Conservation (phyloP, 2,329 filamentous ascomycete species). For the Calonectria pauciramosa region DNA sequence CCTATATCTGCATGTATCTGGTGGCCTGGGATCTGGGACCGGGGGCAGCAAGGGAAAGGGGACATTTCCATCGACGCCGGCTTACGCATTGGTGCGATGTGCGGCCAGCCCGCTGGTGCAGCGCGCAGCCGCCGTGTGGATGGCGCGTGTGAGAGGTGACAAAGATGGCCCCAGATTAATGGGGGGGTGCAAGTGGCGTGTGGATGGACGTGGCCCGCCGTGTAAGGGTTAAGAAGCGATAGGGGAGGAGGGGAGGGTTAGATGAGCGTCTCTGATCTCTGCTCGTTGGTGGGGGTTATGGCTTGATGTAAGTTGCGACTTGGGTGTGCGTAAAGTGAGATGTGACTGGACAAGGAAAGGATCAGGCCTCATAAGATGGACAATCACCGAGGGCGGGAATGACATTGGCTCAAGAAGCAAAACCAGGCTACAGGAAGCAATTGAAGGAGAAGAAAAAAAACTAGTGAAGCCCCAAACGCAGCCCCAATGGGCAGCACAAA, state of each 20-base stretch:
- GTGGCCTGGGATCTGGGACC: slow-evolving; percentile 14
- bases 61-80: slow-evolving; percentile 19
- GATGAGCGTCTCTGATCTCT: neutral
- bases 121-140: slow-evolving; percentile 16
- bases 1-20: slow-evolving; percentile 1
- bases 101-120: slow-evolving; percentile 21
- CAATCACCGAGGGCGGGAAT: neutral
- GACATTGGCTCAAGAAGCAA: neutral
- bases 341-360: neutral
- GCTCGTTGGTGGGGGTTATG: neutral
- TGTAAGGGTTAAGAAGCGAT: neutral
- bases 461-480: neutral
- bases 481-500: neutral
- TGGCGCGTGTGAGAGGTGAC: slow-evolving; percentile 16
- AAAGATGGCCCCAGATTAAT: slow-evolving; percentile 18
- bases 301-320: slow-evolving; percentile 4
- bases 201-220: slow-evolving; percentile 3
- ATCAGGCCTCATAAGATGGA: neutral
- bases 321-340: neutral
- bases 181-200: slow-evolving; percentile 9
- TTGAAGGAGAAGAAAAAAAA: neutral
- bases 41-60: slow-evolving; percentile 9
- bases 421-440: slow-evolving; percentile 1
- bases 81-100: slow-evolving; percentile 25
- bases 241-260: neutral